Evolutionary conservation across 108 stramenopile genomes (phyloP).

Genomic region (Cyclostephanos invisitatus): DNA sequence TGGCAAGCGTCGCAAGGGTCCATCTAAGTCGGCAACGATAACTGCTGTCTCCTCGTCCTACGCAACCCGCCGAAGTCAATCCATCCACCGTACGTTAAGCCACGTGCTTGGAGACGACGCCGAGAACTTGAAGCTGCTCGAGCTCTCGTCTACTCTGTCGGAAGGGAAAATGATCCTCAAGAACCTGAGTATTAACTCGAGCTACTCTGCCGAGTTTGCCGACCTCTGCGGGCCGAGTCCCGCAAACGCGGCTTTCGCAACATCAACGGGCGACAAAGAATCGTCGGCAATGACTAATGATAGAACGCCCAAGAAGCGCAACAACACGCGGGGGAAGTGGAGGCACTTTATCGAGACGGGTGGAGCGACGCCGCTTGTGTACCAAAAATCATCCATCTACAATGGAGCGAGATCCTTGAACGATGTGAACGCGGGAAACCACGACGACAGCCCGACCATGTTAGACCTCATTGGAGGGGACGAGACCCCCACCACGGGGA

Average conservation of each 20-base stretch:
- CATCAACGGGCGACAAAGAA: not conserved
- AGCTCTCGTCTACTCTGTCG: conserved; percentile 26
- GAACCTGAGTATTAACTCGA: conserved; percentile 43
- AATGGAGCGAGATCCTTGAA: not conserved
- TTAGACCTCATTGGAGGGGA: conserved; percentile 44
- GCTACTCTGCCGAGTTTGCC: conserved; percentile 46
- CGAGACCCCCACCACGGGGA: conserved; percentile 39
- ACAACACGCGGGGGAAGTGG: conserved; percentile 31
- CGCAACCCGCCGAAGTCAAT: conserved; percentile 15
- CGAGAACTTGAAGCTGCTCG: conserved; percentile 12
- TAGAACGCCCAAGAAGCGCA: conserved; percentile 46
- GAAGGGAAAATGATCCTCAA: conserved; percentile 47
- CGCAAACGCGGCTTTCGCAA: conserved; percentile 13
- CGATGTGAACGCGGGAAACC: not conserved
- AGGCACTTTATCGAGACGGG: not conserved
- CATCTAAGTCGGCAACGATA: not conserved
- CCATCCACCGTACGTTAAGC: conserved; percentile 21
- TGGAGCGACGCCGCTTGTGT: conserved; percentile 11
- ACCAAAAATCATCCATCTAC: conserved; percentile 10
- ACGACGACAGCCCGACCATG: conserved; percentile 27
- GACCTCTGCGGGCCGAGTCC: conserved; percentile 40
- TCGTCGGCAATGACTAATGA: conserved; percentile 15
- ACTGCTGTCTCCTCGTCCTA: not conserved
- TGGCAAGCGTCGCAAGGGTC: conserved; percentile 40
- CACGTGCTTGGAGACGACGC: conserved; percentile 4